Conservation (phyloP, 345 rosid genomes). For the Lepidium sativum region DNA sequence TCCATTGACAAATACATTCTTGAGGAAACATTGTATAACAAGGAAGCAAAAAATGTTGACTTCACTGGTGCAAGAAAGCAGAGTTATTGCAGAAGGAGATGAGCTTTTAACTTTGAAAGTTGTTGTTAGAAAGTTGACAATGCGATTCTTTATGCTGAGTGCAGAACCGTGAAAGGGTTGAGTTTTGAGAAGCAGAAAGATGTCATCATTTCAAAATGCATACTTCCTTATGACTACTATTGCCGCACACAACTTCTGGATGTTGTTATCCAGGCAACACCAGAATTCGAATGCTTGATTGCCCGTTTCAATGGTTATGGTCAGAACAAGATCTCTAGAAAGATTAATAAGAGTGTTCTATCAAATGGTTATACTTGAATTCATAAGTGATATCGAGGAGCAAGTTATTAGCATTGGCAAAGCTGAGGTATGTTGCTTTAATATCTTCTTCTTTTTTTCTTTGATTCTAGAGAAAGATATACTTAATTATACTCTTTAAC, state of each 20-base stretch:
- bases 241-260: background rate
- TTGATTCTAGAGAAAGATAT: background rate
- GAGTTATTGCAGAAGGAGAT: background rate
- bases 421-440: background rate
- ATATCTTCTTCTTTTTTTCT: background rate
- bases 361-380: background rate
- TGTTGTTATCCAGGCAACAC: background rate
- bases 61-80: background rate
- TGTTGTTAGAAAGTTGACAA: background rate
- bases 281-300: background rate
- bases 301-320: fast-evolving
- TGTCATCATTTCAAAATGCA: background rate
- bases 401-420: background rate
- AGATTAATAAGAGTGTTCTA: background rate
- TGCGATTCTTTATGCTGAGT: background rate
- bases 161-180: background rate
- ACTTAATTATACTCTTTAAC: no score
- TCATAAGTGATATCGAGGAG: conserved; percentile 1
- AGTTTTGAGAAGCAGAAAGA: background rate
- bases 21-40: background rate
- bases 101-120: background rate
- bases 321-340: background rate
- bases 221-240: background rate
- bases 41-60: background rate
- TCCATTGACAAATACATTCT: background rate